Percentiles rank a stretch among this genome's conserved stretches.
These are phyloP conservation scores for Geranium rotundifolium DNA, from an alignment of 345 rosid species.

Conservation along the genomic window DNA sequence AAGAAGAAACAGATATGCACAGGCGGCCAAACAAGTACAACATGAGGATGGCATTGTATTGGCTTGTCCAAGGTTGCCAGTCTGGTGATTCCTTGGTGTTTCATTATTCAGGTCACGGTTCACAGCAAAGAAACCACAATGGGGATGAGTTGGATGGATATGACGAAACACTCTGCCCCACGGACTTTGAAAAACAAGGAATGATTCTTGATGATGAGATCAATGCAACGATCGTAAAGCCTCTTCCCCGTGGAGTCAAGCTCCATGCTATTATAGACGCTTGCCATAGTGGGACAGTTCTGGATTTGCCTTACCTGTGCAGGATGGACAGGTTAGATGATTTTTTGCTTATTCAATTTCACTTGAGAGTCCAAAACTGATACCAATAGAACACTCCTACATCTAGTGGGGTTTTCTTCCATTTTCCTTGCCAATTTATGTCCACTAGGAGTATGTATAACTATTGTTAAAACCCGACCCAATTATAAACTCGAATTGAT, in stretches of 20 bases:
- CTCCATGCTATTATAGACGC: conserved; percentile 87
- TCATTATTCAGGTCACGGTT: conserved; percentile 86
- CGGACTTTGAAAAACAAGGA: conserved; percentile 58
- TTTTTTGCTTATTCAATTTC: background rate
- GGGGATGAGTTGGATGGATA: conserved; percentile 82
- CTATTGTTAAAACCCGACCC: too few relatives aligned
- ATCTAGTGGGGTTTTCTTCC: background rate
- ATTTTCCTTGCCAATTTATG: too few relatives aligned
- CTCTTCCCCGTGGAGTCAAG: conserved; percentile 75
- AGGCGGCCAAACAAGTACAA: conserved; percentile 56
- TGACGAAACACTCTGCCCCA: conserved; percentile 81
- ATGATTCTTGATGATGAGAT: conserved; percentile 85
- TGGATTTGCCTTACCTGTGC: conserved; percentile 77
- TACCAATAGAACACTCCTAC: background rate
- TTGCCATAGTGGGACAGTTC: conserved; percentile 84
- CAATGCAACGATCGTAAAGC: conserved; percentile 60
- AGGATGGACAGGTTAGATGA: conserved; percentile 63
- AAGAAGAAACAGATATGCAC: conserved; percentile 54
- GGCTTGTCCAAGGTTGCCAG: conserved; percentile 63
- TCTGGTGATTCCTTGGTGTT: conserved; percentile 81
- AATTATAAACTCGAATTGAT: too few relatives aligned
- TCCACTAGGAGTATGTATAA: too few relatives aligned
- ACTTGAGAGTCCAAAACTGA: background rate
- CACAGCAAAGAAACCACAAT: conserved; percentile 44
- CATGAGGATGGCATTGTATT: conserved; percentile 60